Base-by-base conservation (phyloP, 2,329 filamentous ascomycete species). In the Fusarium protoensiforme region DNA sequence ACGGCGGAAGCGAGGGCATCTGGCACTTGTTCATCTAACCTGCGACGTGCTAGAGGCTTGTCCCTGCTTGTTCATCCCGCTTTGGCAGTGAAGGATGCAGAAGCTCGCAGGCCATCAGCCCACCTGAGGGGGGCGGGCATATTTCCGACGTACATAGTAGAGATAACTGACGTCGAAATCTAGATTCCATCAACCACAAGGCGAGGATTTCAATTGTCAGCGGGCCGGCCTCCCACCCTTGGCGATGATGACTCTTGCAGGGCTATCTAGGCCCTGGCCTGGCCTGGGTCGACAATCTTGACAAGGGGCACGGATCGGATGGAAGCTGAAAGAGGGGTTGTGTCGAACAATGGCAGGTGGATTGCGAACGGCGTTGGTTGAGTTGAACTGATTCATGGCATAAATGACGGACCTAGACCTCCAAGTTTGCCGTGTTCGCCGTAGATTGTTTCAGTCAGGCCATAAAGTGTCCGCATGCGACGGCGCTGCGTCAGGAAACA, bases 161-260 rank as follows among this genome's bases (percentile, higher is more conserved):
- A 65, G 57, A 62, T 69, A 72, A 73, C 64, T 71, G 67, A 73
- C 58, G 75, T 76, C 24, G 73, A 75, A 75, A 77, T 65, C 57
- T 58, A 63, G 73, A 70, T 77, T 77, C 76, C 76, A 76, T 78
- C 76, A 78, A 78, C 74, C 76, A 78, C 71, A 78, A 69, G 41
- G 61, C 75, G 68, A 68, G 75, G 67, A 71, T 65, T 58, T 65
- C 33, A 71, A 78, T 72, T 65, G 65, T 62, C 51, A 60, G 74
- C 74, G 75, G 72, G 75, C 65, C 72, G 64, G 56, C 53, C 27
- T 61, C 53, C 67, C 58, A 65, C 48, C 53, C 72, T 72, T 66
- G 72, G 59, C 43, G 57, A 67, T 67, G 74, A 72, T 75, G 72
- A 71, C 36, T 60, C 56, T 69, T 57, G 57, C 74, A 74, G 64